phyloP scores from a whole-genome alignment of 805 yeast genomes.

The Saccharomycopsis selenospora region DNA sequence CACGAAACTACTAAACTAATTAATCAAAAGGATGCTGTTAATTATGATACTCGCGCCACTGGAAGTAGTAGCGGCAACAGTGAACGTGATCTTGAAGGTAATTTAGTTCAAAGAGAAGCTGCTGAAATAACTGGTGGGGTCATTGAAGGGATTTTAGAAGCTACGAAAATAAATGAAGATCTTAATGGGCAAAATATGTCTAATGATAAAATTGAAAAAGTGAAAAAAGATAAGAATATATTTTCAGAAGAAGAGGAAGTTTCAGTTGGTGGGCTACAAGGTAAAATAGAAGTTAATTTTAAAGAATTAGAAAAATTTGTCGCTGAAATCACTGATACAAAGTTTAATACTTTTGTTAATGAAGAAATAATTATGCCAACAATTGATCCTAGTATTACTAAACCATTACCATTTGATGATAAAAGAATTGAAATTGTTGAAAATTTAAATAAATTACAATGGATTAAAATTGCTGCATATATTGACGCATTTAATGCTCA shows the following conservation, averaged over 20 bases:
- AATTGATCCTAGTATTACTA: constrained; percentile 24
- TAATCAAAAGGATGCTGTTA: constrained; percentile 13
- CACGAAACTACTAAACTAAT: constrained; percentile 17
- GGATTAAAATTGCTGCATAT: constrained; percentile 74
- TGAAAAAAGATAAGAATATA: background rate
- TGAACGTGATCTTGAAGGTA: constrained; percentile 10
- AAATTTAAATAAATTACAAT: constrained; percentile 54
- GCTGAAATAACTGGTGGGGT: constrained; percentile 21
- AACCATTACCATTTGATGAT: constrained; percentile 30
- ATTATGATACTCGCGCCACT: constrained; percentile 1
- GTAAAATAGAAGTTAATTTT: constrained; percentile 10
- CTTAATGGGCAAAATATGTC: constrained; percentile 3
- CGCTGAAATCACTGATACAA: background rate
- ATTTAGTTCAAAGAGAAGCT: constrained; percentile 12
- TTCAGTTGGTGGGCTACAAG: constrained; percentile 10
- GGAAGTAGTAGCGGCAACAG: constrained; percentile 1
- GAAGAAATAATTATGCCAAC: constrained; percentile 4
- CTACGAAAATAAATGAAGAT: constrained; percentile 17
- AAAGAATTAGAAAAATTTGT: background rate
- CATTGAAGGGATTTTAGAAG: constrained; percentile 19
- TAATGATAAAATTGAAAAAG: background rate
- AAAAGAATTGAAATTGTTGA: constrained; percentile 37
- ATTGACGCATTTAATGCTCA: constrained; percentile 75
- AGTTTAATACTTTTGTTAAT: constrained; percentile 9
- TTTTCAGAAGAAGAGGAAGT: background rate